Evolutionary conservation across 495 filamentous ascomycete species (phyloP), one percentile per base, ranked within the genome.

Genomic region (Xanthoparmelia taractica): DNA sequence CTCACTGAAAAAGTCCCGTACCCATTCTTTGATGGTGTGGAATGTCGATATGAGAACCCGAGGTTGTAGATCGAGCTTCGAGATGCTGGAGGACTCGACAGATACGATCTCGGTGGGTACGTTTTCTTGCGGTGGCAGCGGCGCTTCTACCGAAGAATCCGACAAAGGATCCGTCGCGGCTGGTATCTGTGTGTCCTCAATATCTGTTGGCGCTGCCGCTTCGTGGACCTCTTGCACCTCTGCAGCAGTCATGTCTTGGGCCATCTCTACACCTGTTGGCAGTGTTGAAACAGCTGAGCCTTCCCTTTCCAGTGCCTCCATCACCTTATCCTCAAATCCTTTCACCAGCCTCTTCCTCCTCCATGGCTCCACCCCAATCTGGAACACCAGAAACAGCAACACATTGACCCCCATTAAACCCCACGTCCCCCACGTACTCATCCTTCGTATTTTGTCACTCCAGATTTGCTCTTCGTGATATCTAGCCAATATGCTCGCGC

Each of bases 401-500:
- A 97, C 87, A 69, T 98, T 98, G 50, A 97, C 82, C 10, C 94
- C 92, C 94, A 98, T 97, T 67, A 98, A 75, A 0, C 94, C 94
- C 87, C 95, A 97, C 4, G 94, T 98, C 29, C 94, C 92, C 94
- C 94, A 98, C 8, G 94, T 97, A 68, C 86, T 90, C 83, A 96
- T 96, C 63, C 94, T 79, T 48, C 94, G 82, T 71, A 98, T 98
- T 71, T 96, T 94, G 70, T 98, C 94, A 68, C 88, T 93, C 94
- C 94, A 98, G 55, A 98, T 96, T 79, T 98, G 94, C 75, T 98
- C 94, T 75, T 98, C 94, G 75, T 98, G 94, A 76, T 98, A 98
- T 34, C 94, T 85, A 36, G 86, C 86, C 38, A 97, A 78, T 63
- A 97, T 97, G 41, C 82, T 84, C 45, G 85, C 83, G 71, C 85